Base-by-base conservation (phyloP, 2,329 filamentous ascomycete genomes). In the Bertia moriformis region DNA sequence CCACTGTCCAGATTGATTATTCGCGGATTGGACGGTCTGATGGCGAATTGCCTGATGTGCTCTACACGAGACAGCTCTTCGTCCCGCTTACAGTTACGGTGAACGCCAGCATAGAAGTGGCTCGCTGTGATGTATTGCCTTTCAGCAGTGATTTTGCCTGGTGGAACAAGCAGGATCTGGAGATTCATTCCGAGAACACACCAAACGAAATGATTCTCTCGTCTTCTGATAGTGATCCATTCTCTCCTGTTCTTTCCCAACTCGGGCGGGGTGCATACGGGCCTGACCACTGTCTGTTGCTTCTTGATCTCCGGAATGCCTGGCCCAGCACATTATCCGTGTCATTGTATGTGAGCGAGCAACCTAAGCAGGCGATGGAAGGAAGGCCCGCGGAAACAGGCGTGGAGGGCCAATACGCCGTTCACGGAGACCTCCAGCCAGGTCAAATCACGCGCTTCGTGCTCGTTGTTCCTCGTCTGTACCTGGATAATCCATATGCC, bases 301-400 rank as follows among this genome's bases (percentile, higher is more conserved):
- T 75, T 2, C 58, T 78, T 19, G 73, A 77, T 47, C 52, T 77
- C 13, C 65, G 71, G 22, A 78, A 78, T 46, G 67, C 69, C 2
- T 78, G 72, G 73, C 71, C 70, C 2, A 68, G 64, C 39, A 67
- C 70, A 2, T 53, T 77, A 4, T 61, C 62, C 1, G 57, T 72
- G 13, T 60, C 59, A 14, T 47, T 75, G 2, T 55, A 66, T 42
- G 61, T 67, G n/a, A 60, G 53, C 36, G 55, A 62, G 24, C 44
- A 49, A n/a, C 45, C 46, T 13, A 39, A 44, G 4, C 37, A 42
- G 10, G 32, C 38, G 19, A 19, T 40, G 12, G 38, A 41, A 12
- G 39, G 35, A 43, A 51, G 42, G 30, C 48, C 41, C 44, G 51
- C 43, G 40, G 37, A 43, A 19, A 43, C 45, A 38, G 47, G 49